Percentiles rank a stretch among this genome's conserved stretches.
Evolutionary conservation across 352 stramenopile species (phyloP).

Genomic region (Globisporangium echinulatum): DNA sequence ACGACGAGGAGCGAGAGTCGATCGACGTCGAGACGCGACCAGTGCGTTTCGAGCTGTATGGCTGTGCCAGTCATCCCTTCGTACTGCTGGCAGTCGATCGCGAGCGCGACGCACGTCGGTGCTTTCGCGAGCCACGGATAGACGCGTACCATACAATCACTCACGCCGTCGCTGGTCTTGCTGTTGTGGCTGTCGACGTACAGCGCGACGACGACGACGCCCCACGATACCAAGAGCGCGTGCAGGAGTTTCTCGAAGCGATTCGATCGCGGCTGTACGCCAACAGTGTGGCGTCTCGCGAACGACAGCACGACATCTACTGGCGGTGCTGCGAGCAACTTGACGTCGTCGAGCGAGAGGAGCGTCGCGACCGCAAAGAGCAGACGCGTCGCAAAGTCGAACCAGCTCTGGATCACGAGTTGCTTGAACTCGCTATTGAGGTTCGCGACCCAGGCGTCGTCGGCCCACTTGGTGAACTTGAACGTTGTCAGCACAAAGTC

Average conservation of each 20-base stretch:
- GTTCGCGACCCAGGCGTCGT: neutral
- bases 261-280: neutral
- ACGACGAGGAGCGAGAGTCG: neutral
- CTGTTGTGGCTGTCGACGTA: constrained; percentile 1
- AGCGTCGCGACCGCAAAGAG: constrained; percentile 6
- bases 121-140: neutral
- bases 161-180: neutral
- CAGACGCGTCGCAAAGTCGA: constrained; percentile 4
- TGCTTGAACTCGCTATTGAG: constrained; percentile 9
- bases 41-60: neutral
- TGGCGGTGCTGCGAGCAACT: constrained; percentile 2
- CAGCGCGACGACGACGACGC: constrained; percentile 1
- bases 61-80: neutral
- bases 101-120: neutral
- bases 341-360: constrained; percentile 8
- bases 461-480: neutral
- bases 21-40: neutral
- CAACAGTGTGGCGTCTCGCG: neutral
- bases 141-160: neutral
- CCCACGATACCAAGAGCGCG: constrained; percentile 1
- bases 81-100: neutral
- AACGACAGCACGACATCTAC: no score
- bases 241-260: constrained; percentile 1
- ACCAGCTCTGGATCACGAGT: constrained; percentile 8
- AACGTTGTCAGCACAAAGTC: neutral